A percentile compares a stretch with the other conserved stretches of the same genome.
Evolutionary conservation across 2,329 filamentous ascomycete species (phyloP).

Genomic region (Aquanectria penicillioides): DNA sequence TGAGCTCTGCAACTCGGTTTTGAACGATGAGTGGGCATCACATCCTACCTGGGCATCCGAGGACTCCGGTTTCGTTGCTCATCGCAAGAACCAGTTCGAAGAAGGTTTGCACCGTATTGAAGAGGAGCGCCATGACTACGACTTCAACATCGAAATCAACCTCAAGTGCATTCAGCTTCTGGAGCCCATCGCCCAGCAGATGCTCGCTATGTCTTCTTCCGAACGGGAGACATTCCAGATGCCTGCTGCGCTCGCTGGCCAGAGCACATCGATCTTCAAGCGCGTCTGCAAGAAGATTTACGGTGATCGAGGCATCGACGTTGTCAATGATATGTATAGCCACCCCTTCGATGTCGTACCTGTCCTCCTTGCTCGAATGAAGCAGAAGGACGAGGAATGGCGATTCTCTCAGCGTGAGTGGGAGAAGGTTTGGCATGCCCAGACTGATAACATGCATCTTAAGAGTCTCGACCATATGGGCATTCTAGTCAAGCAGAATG

Average conservation of each 20-base stretch:
- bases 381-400: conserved; percentile 98
- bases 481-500: conserved; percentile 84
- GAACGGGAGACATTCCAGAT: conserved; percentile 82
- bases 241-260: conserved; percentile 85
- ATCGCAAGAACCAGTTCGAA: conserved; percentile 95
- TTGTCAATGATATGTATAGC: conserved; percentile 87
- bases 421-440: conserved; percentile 98
- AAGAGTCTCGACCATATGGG: conserved; percentile 98
- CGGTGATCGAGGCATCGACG: conserved; percentile 84
- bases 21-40: conserved; percentile 98
- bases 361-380: conserved; percentile 86
- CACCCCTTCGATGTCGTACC: conserved; percentile 89
- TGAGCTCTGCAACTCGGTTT: conserved; percentile 89
- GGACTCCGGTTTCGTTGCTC: conserved; percentile 96
- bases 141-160: conserved; percentile 97
- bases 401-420: conserved; percentile 96
- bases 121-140: conserved; percentile 97
- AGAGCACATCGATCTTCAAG: conserved; percentile 96
- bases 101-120: conserved; percentile 96
- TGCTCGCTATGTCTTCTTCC: conserved; percentile 79
- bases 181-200: conserved; percentile 91
- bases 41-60: conserved; percentile 99
- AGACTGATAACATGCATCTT: conserved; percentile 94
- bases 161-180: conserved; percentile 95
- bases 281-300: conserved; percentile 98